Evolutionary conservation across 495 filamentous ascomycete species (phyloP).

Genomic region (Amorphotheca resinae): DNA sequence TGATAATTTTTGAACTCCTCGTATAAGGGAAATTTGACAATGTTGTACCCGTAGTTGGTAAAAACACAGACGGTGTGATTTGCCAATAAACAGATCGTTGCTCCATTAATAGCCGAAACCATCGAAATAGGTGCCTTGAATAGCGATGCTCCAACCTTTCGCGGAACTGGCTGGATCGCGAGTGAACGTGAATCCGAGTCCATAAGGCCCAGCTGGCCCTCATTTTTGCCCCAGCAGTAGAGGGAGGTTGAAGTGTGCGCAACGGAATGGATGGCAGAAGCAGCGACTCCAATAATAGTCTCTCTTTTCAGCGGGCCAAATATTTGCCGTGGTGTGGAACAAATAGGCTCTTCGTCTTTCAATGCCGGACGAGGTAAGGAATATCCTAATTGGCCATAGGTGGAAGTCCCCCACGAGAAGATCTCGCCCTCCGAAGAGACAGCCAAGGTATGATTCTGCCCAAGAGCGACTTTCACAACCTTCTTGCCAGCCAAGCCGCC

Average conservation of each 20-base stretch:
- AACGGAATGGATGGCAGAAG: constrained; percentile 86
- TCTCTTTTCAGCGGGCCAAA: constrained; percentile 87
- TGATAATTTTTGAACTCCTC: constrained; percentile 56
- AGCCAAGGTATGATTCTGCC: constrained; percentile 83
- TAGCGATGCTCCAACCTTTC: constrained; percentile 77
- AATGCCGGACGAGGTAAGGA: constrained; percentile 39
- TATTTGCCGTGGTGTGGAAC: constrained; percentile 71
- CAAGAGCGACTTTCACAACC: constrained; percentile 61
- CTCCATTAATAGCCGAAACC: constrained; percentile 81
- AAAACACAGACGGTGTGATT: constrained; percentile 87
- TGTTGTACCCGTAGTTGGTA: constrained; percentile 84
- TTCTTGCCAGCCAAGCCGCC: constrained; percentile 57
- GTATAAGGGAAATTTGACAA: constrained; percentile 60
- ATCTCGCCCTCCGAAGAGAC: constrained; percentile 70
- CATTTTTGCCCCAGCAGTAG: constrained; percentile 92
- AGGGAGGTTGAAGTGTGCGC: constrained; percentile 70
- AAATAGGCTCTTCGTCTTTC: constrained; percentile 69
- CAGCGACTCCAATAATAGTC: constrained; percentile 65
- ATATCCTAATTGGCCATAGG: constrained; percentile 78
- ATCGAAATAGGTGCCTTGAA: constrained; percentile 66
- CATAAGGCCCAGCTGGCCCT: constrained; percentile 86
- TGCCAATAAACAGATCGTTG: constrained; percentile 73
- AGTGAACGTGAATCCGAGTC: constrained; percentile 89
- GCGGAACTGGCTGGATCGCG: constrained; percentile 64
- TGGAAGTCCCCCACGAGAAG: constrained; percentile 89